Base-by-base conservation (phyloP, 768 basidiomycete genomes). In the Lentinus brumalis region DNA sequence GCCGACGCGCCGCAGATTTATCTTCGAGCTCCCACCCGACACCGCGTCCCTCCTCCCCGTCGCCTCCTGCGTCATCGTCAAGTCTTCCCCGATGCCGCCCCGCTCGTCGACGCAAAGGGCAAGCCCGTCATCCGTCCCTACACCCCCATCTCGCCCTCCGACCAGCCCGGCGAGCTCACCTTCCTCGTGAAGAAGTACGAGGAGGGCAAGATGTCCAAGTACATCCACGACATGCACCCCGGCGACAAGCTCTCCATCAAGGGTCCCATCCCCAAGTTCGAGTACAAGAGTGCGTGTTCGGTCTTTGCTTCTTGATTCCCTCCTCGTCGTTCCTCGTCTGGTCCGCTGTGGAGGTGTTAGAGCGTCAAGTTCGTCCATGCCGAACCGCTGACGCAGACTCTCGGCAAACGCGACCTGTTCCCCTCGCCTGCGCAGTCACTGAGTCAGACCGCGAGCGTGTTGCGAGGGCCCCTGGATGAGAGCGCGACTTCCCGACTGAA, bases 111-210 rank as follows among this genome's bases (percentile, higher is more conserved):
- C 72, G 79, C 75, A 68, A 92, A 94, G 70, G 96, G 94, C 63
- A 94, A 93, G 67, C 91, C 93, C 53, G 85, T 95, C 74, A 81
- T 89, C 65, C 85, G 94, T 56, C 93, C 97, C 0, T 99, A 99
- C 76, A 99, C 97, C 4, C 94, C 97, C 54, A 85, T 94, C 65
- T 95, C 95, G 21, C 76, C 85, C 0, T 83, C 92, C 8, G 86
- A 94, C 59, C 70, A 79, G 7, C 84, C 85, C 56, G 94, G 93
- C 30, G 88, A 93, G 69, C 74, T 96, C 49, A 80, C 82, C 12
- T 83, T 98, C 64, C 74, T 98, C 64, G 77, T 98, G 73, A 98
- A 98, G 77, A 87, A 86, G 64, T 89, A 89, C 66, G 89, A 94
- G 45, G 84, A 77, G 1, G 95, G 95, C 56, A 87, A 89, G 67